phyloP scores from a whole-genome alignment of 2,329 filamentous ascomycete genomes.

The Fusarium longipes region DNA sequence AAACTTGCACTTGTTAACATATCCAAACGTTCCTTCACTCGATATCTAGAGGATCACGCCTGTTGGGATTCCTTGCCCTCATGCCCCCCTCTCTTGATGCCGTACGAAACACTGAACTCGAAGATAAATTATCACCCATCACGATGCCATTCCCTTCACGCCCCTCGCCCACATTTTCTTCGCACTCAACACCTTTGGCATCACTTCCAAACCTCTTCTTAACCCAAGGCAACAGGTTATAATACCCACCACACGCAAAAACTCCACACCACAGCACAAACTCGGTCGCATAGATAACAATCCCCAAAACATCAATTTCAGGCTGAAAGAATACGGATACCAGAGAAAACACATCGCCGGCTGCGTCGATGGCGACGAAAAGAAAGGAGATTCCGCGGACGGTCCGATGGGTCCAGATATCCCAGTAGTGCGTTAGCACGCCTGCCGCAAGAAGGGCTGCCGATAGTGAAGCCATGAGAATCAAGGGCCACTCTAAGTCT shows the following conservation, averaged over 20 bases:
- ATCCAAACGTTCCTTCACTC: constrained; percentile 5
- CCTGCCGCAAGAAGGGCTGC: constrained; percentile 72
- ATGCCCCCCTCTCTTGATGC: constrained; percentile 40
- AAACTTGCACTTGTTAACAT: neutral
- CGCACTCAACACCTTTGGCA: neutral
- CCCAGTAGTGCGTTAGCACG: constrained; percentile 75
- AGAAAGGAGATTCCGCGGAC: constrained; percentile 78
- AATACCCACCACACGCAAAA: constrained; percentile 73
- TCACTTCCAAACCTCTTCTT: constrained; percentile 15
- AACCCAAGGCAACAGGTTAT: constrained; percentile 68
- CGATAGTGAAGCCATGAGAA: constrained; percentile 73
- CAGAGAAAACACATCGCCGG: constrained; percentile 75
- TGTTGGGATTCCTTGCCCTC: constrained; percentile 12
- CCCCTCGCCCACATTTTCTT: constrained; percentile 48
- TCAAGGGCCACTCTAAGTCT: constrained; percentile 69
- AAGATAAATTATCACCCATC: constrained; percentile 61
- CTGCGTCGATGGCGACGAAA: constrained; percentile 76
- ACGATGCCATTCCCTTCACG: constrained; percentile 41
- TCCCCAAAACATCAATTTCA: constrained; percentile 67
- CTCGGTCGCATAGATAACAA: constrained; percentile 75
- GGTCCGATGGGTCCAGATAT: constrained; percentile 73
- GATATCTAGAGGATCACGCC: constrained; percentile 1
- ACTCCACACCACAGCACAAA: constrained; percentile 74
- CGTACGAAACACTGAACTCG: constrained; percentile 72
- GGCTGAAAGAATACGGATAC: constrained; percentile 72